Evolutionary conservation across 2,329 filamentous ascomycete species (phyloP).

Genomic region (Clonostachys rosea): DNA sequence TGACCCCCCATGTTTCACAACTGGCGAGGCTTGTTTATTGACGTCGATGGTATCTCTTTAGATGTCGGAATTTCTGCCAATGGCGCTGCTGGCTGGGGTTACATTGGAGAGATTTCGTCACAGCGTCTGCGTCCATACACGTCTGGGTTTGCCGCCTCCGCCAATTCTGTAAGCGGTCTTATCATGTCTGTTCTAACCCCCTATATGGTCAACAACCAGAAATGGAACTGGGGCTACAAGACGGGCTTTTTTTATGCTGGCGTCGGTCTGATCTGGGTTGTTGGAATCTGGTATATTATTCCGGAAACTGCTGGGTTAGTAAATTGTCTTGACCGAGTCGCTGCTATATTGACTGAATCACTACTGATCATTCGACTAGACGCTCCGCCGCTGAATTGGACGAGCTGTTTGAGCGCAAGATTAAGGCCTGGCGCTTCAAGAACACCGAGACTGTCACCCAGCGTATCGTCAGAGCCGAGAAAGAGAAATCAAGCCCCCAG

Average conservation of each 20-base stretch:
- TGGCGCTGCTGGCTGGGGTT: conserved; percentile 18
- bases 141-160: conserved; percentile 10
- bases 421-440: conserved; percentile 14
- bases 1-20: background rate
- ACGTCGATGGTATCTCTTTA: conserved; percentile 3
- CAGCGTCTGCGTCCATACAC: conserved; percentile 15
- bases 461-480: conserved; percentile 1
- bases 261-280: conserved; percentile 3
- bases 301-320: conserved; percentile 1
- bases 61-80: conserved; percentile 16
- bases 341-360: no score
- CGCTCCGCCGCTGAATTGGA: conserved; percentile 13
- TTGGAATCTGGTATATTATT: conserved; percentile 2
- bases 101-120: conserved; percentile 20
- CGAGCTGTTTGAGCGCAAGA: conserved; percentile 14
- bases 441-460: conserved; percentile 5
- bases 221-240: conserved; percentile 13
- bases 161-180: conserved; percentile 9
- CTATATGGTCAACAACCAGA: conserved; percentile 11
- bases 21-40: background rate
- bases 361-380: background rate
- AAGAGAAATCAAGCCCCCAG: background rate
- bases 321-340: no score
- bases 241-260: conserved; percentile 13
- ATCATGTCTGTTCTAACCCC: conserved; percentile 11